Percentiles rank a stretch among this genome's conserved stretches.
phyloP scores from a whole-genome alignment of 192 early-diverging fungal genomes.

The Spizellomyces sp. region DNA sequence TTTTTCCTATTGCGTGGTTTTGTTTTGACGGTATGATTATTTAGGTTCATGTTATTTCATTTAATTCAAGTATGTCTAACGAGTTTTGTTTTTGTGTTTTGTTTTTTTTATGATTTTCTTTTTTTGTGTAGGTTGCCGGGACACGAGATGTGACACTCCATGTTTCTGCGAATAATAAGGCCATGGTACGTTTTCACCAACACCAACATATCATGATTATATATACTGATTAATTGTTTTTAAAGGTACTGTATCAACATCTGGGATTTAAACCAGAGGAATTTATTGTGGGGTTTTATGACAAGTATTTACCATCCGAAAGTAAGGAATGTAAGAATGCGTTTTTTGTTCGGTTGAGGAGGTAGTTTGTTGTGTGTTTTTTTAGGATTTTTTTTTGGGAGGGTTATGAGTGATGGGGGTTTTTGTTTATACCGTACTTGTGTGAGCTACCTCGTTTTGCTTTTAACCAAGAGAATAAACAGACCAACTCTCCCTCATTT shows the following conservation, averaged over 20 bases:
- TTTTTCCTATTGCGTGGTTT: conserved; percentile 35
- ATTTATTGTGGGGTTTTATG: conserved; percentile 88
- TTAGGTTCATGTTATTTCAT: conserved; percentile 79
- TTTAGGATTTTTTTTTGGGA: too few relatives aligned
- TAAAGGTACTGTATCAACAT: conserved; percentile 78
- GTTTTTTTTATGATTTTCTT: too few relatives aligned
- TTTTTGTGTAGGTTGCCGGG: conserved; percentile 40
- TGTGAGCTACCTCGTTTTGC: too few relatives aligned
- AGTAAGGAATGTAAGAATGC: conserved; percentile 81
- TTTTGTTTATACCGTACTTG: too few relatives aligned
- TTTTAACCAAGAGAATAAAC: too few relatives aligned
- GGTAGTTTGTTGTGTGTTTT: too few relatives aligned
- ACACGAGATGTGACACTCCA: conserved; percentile 88
- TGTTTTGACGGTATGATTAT: background rate
- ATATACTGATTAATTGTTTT: conserved; percentile 2
- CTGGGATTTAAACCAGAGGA: conserved; percentile 95
- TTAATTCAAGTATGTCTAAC: conserved; percentile 63
- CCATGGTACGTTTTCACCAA: conserved; percentile 70
- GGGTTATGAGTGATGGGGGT: too few relatives aligned
- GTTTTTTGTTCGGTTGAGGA: conserved; percentile 79
- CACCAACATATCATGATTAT: too few relatives aligned
- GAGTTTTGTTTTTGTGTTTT: too few relatives aligned
- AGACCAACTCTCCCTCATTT: too few relatives aligned
- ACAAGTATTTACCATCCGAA: conserved; percentile 78
- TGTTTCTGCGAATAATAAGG: conserved; percentile 88